Evolutionary conservation across 306 rosid species (phyloP).

Genomic region (Cicer bijugum): DNA sequence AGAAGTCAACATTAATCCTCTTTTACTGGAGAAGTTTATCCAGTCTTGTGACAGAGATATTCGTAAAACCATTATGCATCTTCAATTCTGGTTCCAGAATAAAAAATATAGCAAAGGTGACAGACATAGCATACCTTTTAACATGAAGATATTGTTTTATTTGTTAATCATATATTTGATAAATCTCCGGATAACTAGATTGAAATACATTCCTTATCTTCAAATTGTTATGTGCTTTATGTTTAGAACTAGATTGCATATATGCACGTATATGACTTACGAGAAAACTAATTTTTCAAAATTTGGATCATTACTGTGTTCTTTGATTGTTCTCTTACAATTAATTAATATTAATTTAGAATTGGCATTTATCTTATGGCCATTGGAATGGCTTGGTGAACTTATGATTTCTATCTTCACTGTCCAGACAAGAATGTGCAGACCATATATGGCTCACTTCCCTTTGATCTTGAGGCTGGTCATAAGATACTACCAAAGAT

Average conservation of each 20-base stretch:
- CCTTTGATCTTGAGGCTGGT: constrained; percentile 77
- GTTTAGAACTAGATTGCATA: constrained; percentile 19
- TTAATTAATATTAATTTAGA: not conserved
- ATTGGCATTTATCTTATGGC: not conserved
- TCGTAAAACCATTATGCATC: constrained; percentile 78
- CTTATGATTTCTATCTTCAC: constrained; percentile 25
- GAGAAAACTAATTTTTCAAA: constrained; percentile 19
- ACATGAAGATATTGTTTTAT: not conserved
- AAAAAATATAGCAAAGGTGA: constrained; percentile 59
- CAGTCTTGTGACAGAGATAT: constrained; percentile 69
- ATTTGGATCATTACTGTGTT: constrained; percentile 29
- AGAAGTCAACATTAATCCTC: constrained; percentile 56
- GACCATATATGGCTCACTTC: constrained; percentile 57
- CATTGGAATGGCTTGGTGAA: constrained; percentile 39
- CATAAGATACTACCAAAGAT: constrained; percentile 74
- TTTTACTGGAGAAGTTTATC: constrained; percentile 64
- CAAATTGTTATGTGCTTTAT: constrained; percentile 11
- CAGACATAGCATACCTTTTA: constrained; percentile 18
- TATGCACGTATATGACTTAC: constrained; percentile 17
- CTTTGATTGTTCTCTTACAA: constrained; percentile 14
- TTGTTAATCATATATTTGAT: not conserved
- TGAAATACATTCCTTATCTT: constrained; percentile 17
- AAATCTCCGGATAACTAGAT: not conserved
- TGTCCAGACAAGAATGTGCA: constrained; percentile 41
- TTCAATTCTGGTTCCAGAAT: constrained; percentile 96